Evolutionary conservation across 2,329 filamentous ascomycete genomes (phyloP).

Genomic region (Aspergillus pseudonomiae): DNA sequence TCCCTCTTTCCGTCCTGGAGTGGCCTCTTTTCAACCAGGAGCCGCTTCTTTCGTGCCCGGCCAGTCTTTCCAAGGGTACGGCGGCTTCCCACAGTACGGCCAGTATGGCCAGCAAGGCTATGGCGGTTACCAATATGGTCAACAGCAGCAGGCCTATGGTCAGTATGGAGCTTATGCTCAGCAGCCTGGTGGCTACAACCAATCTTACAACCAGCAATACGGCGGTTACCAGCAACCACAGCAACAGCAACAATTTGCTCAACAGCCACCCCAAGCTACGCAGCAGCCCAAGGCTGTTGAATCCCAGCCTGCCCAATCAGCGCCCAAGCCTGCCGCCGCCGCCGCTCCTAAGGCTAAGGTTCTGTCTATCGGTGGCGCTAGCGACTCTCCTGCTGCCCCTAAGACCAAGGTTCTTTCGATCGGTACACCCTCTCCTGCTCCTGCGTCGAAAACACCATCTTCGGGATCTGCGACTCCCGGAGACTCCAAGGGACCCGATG

Average conservation of each 20-base stretch:
- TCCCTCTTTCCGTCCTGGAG: slow-evolving; percentile 66
- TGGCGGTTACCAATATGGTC: slow-evolving; percentile 53
- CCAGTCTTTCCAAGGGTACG: slow-evolving; percentile 66
- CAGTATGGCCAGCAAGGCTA: slow-evolving; percentile 54
- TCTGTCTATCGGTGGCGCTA: slow-evolving; percentile 62
- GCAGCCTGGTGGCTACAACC: slow-evolving; percentile 45
- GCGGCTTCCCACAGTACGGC: slow-evolving; percentile 54
- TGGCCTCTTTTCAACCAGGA: slow-evolving; percentile 65
- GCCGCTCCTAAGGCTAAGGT: slow-evolving; percentile 60
- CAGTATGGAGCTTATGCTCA: slow-evolving; percentile 51
- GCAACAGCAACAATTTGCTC: slow-evolving; percentile 30
- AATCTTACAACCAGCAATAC: slow-evolving; percentile 49
- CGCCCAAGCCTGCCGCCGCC: slow-evolving; percentile 53
- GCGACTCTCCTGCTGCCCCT: slow-evolving; percentile 46
- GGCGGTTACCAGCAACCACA: slow-evolving; percentile 49
- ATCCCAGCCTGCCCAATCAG: slow-evolving; percentile 46
- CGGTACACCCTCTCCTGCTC: slow-evolving; percentile 52
- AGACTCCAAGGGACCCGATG: slow-evolving; percentile 51
- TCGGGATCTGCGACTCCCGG: slow-evolving; percentile 55
- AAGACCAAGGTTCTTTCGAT: slow-evolving; percentile 80
- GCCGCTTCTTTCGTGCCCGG: slow-evolving; percentile 74
- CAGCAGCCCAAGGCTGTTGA: slow-evolving; percentile 43
- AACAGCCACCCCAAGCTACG: slow-evolving; percentile 46
- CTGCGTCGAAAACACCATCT: slow-evolving; percentile 39
- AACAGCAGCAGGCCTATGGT: slow-evolving; percentile 44